These are phyloP conservation scores for Quercus lobata DNA, from an alignment of 331 rosid genomes.

Conservation along the genomic window DNA sequence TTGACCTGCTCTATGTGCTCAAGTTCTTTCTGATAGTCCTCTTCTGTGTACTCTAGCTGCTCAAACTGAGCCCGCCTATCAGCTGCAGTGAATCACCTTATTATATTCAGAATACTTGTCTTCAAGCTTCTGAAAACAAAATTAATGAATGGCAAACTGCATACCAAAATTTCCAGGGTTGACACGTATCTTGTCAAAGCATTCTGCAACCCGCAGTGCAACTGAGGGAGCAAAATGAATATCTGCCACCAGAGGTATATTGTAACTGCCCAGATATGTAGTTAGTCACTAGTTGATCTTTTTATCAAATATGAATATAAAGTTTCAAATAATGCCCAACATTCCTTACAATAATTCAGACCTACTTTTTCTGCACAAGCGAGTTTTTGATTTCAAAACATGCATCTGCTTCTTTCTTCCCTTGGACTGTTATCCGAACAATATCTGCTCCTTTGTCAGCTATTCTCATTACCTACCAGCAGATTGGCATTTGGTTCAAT, in stretches of 20 bases:
- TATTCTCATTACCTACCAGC: conserved; percentile 81
- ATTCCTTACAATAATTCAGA: conserved; percentile 6
- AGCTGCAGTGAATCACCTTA: conserved; percentile 52
- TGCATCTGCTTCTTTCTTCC: conserved; percentile 99
- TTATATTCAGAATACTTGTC: conserved; percentile 22
- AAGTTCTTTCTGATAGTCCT: conserved; percentile 90
- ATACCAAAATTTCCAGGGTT: conserved; percentile 99
- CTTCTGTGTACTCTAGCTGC: conserved; percentile 81
- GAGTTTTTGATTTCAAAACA: conserved; percentile 89
- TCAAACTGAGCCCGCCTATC: conserved; percentile 99
- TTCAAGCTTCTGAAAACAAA: not conserved
- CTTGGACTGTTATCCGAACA: conserved; percentile 95
- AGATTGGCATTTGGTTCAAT: conserved; percentile 17
- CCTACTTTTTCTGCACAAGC: conserved; percentile 94
- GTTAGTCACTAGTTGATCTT: conserved; percentile 16
- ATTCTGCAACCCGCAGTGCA: conserved; percentile 95
- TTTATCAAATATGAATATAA: not conserved
- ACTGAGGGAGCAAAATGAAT: conserved; percentile 98
- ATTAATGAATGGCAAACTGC: conserved; percentile 8
- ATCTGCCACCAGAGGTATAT: conserved; percentile 96
- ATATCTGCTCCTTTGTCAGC: conserved; percentile 95
- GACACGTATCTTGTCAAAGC: conserved; percentile 99
- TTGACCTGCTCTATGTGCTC: conserved; percentile 93
- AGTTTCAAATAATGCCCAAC: conserved; percentile 7
- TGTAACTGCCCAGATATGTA: conserved; percentile 61